Evolutionary conservation across 306 rosid genomes (phyloP), one percentile per base, ranked within the genome.

Genomic region (Morella rubra): DNA sequence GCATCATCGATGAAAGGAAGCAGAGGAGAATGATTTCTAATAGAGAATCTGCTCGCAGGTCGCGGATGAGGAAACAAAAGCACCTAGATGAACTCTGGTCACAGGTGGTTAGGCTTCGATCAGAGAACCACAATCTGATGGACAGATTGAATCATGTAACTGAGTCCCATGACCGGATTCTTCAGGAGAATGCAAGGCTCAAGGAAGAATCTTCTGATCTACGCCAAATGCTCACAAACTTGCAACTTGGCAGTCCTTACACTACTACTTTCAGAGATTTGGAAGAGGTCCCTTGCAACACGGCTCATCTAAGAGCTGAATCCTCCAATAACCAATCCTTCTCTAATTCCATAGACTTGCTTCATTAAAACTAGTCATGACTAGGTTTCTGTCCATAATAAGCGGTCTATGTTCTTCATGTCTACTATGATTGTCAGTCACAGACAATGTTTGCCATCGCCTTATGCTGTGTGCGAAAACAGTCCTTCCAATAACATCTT

Each of bases 11-110:
- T 1, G 91, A 90, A n/a, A 81, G 98, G 85, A 89, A 85, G 71
- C 93, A 86, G 76, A 32, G 96, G 56, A 51, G 98, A 61, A 93
- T 93, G 98, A 90, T 93, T 77, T 93, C 98, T 0, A 93, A 93
- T 78, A 55, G 98, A 73, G 98, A 93, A 81, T 93, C 98, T 0
- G 98, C 98, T 3, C 72, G 97, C 27, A 80, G 97, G 56, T 92
- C 97, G 3, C 66, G 97, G 84, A 92, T 92, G 97, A 81, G 98
- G 85, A 93, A 93, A 67, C 98, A 93, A 65, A 90, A 81, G 45
- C 98, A 93, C 78, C 73, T 90, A 19, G 96, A 90, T 55, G 98
- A 93, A 73, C 89, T 93, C 0, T 90, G 94, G 93, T 89, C 91
- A 0, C 98, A 89, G 84, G 93, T 93, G 40, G 81, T 89, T 3